Evolutionary conservation across 2,329 filamentous ascomycete genomes (phyloP).

Genomic region (Ophiostoma ulmi): DNA sequence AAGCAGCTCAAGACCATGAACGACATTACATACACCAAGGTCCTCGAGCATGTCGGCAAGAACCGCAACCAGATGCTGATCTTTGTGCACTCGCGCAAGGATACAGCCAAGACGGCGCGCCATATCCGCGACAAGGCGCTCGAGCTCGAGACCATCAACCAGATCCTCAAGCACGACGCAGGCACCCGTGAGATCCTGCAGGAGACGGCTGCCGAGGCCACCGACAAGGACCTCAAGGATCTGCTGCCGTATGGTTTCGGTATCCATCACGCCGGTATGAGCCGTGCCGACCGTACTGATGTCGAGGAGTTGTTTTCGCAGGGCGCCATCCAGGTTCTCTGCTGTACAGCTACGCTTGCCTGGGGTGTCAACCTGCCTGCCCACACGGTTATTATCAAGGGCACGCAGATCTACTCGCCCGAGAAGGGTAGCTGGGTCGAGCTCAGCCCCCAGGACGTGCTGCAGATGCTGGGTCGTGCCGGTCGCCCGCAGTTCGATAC

Average conservation of each 20-base stretch:
- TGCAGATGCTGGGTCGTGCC: constrained; percentile 97
- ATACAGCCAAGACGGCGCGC: constrained; percentile 94
- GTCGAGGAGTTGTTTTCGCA: constrained; percentile 93
- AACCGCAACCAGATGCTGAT: constrained; percentile 97
- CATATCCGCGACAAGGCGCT: constrained; percentile 95
- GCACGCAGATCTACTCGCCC: constrained; percentile 94
- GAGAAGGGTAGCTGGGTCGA: constrained; percentile 99
- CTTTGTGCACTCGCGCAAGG: constrained; percentile 96
- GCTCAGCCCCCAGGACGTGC: constrained; percentile 90
- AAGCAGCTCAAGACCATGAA: constrained; percentile 99
- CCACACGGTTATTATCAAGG: constrained; percentile 98
- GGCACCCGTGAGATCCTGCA: constrained; percentile 83
- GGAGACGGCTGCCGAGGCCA: constrained; percentile 75
- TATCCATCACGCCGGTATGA: constrained; percentile 98
- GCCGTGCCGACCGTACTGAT: constrained; percentile 84
- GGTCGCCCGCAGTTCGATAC: constrained; percentile 95
- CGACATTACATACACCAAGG: constrained; percentile 95
- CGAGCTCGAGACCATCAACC: constrained; percentile 94
- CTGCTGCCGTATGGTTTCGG: constrained; percentile 93
- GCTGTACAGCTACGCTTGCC: constrained; percentile 94
- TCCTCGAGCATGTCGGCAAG: constrained; percentile 89
- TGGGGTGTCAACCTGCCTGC: constrained; percentile 99
- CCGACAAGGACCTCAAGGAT: constrained; percentile 86
- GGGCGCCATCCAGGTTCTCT: constrained; percentile 87
- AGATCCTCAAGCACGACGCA: constrained; percentile 88